Evolutionary conservation across 805 yeast genomes (phyloP), one percentile per base, ranked within the genome.

Genomic region (Ascoidea asiatica): DNA sequence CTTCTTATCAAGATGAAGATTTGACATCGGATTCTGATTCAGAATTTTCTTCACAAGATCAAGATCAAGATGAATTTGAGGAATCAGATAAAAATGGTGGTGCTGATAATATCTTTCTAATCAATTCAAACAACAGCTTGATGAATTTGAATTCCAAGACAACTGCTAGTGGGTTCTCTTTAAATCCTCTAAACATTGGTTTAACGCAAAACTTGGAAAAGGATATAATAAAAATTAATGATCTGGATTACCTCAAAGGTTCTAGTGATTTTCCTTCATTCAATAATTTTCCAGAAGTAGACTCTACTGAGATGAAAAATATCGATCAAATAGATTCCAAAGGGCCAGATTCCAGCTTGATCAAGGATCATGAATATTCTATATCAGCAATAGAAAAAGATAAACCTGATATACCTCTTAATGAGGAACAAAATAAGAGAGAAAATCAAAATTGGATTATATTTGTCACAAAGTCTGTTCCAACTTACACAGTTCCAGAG

Each of bases 391-490:
- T n/a, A n/a, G n/a, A n/a, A n/a, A n/a, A n/a, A n/a, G n/a, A n/a
- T n/a, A n/a, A n/a, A n/a, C n/a, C n/a, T n/a, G n/a, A n/a, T n/a
- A n/a, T n/a, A n/a, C n/a, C n/a, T n/a, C n/a, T n/a, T n/a, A n/a
- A n/a, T n/a, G n/a, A n/a, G n/a, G n/a, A n/a, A n/a, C n/a, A n/a
- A n/a, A n/a, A n/a, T n/a, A n/a, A n/a, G n/a, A n/a, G n/a, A n/a
- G n/a, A n/a, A n/a, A n/a, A n/a, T n/a, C n/a, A n/a, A 5, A 81
- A 79, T 50, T 79, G 79, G 60, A 58, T 82, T 33, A 89, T 88
- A 1, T 75, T 83, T 59, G 65, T 83, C 8, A 58, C 83, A 21
- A 62, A 89, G 47, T 74, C 79, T 38, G 72, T 81, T 47, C 79
- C 85, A 18, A 64, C 79, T 0, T 65, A 70, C 39, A 71, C 83